Evolutionary conservation across 805 yeast species (phyloP), one percentile per base, ranked within the genome.

Genomic region (Candida chilensis): DNA sequence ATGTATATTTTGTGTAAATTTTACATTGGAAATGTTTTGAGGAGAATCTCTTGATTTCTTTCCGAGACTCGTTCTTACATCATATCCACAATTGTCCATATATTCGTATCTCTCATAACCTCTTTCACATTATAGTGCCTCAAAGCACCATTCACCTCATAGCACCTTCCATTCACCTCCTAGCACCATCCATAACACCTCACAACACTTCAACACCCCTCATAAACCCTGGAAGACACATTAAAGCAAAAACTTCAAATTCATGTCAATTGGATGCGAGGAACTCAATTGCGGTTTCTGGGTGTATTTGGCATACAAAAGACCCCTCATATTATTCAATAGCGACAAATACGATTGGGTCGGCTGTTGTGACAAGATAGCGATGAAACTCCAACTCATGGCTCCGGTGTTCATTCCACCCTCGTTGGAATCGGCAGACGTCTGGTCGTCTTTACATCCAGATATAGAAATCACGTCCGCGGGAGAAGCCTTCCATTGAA

Each of bases 391-490:
- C 56, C 57, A 56, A 32, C 57, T 48, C 64, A 57, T 57, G 16
- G 64, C 64, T 13, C 64, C 64, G 11, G 61, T 57, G 22, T 48
- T 49, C 30, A 30, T 43, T n/a, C 63, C 63, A 30, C 38, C 42
- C 33, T 55, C 55, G 13, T 36, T 40, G 5, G 64, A 60, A 45
- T 57, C 64, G 12, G 64, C 64, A 32, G 55, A 47, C 5, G 64
- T 57, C 38, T 57, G 64, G 39, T 54, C 60, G 34, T 57, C 64
- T 38, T 57, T 57, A 40, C 62, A 56, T 9, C 64, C 64, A 11
- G 54, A 46, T 13, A 57, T 43, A 17, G 57, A 47, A 27, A 57
- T 52, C 13, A 53, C 54, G 43, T 57, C 64, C 1, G 63, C 64
- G 2, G 63, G 56, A 2, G 61, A 54, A 10, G 53, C 47, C 38